Conservation (phyloP, 2,329 filamentous ascomycete species). For the Rhynchosporium graminicola region DNA sequence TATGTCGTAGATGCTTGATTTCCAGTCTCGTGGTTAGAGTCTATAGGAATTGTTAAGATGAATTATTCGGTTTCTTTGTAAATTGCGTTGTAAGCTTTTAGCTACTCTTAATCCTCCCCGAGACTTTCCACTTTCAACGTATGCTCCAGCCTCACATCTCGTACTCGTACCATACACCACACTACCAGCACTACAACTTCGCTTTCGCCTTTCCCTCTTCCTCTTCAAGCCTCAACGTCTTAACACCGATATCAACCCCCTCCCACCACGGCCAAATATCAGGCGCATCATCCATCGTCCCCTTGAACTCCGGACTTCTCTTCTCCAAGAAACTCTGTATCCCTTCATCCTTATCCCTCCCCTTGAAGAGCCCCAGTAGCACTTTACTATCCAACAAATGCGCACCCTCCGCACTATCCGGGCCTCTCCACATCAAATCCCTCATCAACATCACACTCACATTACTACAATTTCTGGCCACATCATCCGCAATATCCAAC, state of each 20-base stretch:
- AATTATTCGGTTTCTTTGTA: too few species aligned
- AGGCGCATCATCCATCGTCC: slow-evolving; percentile 57
- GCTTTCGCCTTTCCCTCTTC: slow-evolving; percentile 5
- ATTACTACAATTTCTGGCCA: slow-evolving; percentile 64
- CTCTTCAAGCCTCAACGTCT: slow-evolving; percentile 26
- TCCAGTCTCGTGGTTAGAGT: too few species aligned
- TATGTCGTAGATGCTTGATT: too few species aligned
- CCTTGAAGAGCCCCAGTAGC: slow-evolving; percentile 61
- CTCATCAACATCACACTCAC: slow-evolving; percentile 68
- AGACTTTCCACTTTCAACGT: too few species aligned
- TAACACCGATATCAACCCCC: slow-evolving; percentile 46
- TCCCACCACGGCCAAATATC: slow-evolving; percentile 62
- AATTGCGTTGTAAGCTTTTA: too few species aligned
- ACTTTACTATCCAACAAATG: slow-evolving; percentile 69
- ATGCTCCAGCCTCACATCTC: too few species aligned
- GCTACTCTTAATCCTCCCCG: too few species aligned
- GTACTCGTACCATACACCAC: too few species aligned
- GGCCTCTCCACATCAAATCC: slow-evolving; percentile 67
- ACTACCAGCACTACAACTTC: slow-evolving; percentile 23
- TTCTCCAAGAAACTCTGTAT: slow-evolving; percentile 63
- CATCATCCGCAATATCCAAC: slow-evolving; percentile 65
- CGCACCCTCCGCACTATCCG: slow-evolving; percentile 63
- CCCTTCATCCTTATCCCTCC: slow-evolving; percentile 59
- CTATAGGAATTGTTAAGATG: too few species aligned
- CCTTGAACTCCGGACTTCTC: slow-evolving; percentile 56